A percentile compares a stretch with the other conserved stretches of the same genome.
phyloP scores from a whole-genome alignment of 306 rosid species.

The Delonix regia region DNA sequence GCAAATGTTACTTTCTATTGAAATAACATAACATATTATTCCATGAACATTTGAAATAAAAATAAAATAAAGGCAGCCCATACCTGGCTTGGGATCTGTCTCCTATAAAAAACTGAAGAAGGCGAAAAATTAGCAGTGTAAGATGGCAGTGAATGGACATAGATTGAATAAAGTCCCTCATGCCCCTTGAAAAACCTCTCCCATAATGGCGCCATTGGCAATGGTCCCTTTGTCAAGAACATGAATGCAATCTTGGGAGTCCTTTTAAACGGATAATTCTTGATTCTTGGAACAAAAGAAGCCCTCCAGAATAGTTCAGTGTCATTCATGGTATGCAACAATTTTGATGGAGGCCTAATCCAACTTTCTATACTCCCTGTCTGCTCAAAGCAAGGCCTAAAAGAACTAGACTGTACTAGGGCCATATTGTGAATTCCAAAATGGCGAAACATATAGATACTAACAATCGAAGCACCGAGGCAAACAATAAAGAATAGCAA shows the following conservation, averaged over 20 bases:
- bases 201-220: conserved; percentile 97
- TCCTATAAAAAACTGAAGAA: conserved; percentile 73
- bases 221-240: conserved; percentile 95
- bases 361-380: conserved; percentile 61
- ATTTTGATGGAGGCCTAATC: conserved; percentile 68
- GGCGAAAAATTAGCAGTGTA: conserved; percentile 57
- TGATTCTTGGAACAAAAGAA: conserved; percentile 62
- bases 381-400: conserved; percentile 63
- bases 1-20: conserved; percentile 14
- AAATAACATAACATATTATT: conserved; percentile 21
- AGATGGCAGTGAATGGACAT: conserved; percentile 83
- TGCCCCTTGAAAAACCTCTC: conserved; percentile 82
- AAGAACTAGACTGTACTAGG: conserved; percentile 47
- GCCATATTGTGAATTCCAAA: conserved; percentile 60
- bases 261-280: conserved; percentile 75
- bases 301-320: conserved; percentile 86
- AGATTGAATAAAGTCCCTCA: conserved; percentile 66
- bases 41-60: conserved; percentile 20
- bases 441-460: conserved; percentile 73
- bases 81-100: conserved; percentile 99
- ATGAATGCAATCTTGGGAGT: conserved; percentile 93
- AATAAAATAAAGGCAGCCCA: conserved; percentile 10
- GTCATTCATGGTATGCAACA: conserved; percentile 81
- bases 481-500: conserved; percentile 70
- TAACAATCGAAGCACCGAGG: conserved; percentile 70